Conservation (phyloP, 2,329 filamentous ascomycete species). For the Amauroascus niger region DNA sequence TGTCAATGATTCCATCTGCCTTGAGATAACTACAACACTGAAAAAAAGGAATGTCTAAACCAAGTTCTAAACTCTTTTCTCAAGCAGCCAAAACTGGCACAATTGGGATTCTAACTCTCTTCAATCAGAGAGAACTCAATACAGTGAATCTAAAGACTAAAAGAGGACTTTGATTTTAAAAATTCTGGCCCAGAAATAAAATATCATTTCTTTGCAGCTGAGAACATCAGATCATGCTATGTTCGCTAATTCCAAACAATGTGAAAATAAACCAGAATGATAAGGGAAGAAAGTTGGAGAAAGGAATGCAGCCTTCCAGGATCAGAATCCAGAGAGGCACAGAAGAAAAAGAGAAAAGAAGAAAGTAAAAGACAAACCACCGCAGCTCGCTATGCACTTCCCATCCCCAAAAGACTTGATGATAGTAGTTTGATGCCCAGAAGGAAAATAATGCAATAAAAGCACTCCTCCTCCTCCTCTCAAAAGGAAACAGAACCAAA, state of each 20-base stretch:
- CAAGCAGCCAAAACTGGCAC: too few species aligned
- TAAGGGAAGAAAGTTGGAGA: background rate
- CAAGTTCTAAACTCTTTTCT: too few species aligned
- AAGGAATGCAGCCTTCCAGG: background rate
- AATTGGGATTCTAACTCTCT: too few species aligned
- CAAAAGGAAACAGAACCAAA: background rate
- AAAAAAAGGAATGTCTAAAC: too few species aligned
- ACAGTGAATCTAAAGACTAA: background rate
- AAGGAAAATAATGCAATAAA: background rate
- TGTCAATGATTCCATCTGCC: too few species aligned
- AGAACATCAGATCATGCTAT: conserved; percentile 5
- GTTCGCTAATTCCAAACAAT: background rate
- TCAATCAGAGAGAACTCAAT: background rate
- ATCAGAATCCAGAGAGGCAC: background rate
- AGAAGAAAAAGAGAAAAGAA: background rate
- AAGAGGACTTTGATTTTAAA: background rate
- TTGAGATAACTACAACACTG: too few species aligned
- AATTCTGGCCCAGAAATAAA: background rate
- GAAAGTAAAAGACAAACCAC: conserved; percentile 3
- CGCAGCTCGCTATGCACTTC: background rate
- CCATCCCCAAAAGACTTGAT: background rate
- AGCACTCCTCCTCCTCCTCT: background rate
- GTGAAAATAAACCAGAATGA: background rate
- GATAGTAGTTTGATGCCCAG: background rate
- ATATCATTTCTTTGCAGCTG: conserved; percentile 1